A percentile compares a stretch with the other conserved stretches of the same genome.
Evolutionary conservation across 2,329 filamentous ascomycete species (phyloP).

Genomic region (Monilinia fructicola): DNA sequence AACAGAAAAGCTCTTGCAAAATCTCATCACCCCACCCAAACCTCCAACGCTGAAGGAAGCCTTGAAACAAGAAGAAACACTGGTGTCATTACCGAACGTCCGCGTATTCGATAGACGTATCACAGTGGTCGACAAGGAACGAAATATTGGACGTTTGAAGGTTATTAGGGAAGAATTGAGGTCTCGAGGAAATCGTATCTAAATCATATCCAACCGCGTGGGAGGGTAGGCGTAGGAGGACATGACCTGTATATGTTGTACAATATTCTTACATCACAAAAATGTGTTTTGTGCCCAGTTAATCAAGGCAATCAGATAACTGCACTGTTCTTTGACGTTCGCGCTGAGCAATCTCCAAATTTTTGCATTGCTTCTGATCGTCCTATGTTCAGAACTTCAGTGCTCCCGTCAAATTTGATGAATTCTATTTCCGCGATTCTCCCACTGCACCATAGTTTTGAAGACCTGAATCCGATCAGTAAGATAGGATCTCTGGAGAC

Average conservation of each 20-base stretch:
- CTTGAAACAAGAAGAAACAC: conserved; percentile 48
- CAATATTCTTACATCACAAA: conserved; percentile 7
- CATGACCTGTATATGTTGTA: conserved; percentile 12
- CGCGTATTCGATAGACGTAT: conserved; percentile 62
- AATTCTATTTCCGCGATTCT: not conserved
- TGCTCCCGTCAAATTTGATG: not conserved
- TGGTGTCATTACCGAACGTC: conserved; percentile 66
- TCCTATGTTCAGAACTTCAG: not conserved
- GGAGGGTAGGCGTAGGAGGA: not conserved
- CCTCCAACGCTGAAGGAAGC: conserved; percentile 62
- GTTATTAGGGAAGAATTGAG: conserved; percentile 69
- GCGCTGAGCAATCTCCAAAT: not conserved
- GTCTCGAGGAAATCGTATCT: conserved; percentile 58
- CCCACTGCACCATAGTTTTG: not conserved
- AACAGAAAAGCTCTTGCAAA: conserved; percentile 54
- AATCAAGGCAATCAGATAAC: not conserved
- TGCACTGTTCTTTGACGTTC: not conserved
- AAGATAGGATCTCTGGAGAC: not conserved
- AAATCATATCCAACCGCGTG: not conserved
- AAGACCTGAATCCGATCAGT: not conserved
- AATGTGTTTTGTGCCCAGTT: not conserved
- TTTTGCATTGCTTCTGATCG: not conserved
- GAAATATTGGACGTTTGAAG: conserved; percentile 73
- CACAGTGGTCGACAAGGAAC: conserved; percentile 71
- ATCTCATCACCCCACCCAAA: conserved; percentile 55